Evolutionary conservation across 169 alveolate genomes (phyloP).

Genomic region (Cyclospora cayetanensis): DNA sequence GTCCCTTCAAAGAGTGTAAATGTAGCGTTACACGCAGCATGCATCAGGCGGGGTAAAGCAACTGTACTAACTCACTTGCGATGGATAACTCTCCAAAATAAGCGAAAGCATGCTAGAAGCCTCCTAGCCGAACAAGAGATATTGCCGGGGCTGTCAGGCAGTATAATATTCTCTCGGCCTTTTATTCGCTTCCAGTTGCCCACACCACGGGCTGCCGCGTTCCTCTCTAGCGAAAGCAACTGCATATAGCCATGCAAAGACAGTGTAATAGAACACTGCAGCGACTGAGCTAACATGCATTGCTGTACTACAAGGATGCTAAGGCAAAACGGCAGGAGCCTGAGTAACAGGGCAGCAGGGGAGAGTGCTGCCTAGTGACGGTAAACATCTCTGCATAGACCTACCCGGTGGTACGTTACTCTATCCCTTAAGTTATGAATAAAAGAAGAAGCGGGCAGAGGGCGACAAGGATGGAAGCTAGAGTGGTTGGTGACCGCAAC

Average conservation of each 20-base stretch:
- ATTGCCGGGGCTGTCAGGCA: background rate
- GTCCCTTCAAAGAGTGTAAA: no score
- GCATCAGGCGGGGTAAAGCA: no score
- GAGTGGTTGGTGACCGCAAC: background rate
- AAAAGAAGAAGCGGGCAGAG: background rate
- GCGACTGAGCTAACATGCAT: background rate
- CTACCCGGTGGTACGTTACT: background rate
- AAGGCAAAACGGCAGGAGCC: background rate
- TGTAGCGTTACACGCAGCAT: no score
- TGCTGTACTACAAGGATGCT: background rate
- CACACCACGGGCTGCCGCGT: background rate
- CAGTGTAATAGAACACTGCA: background rate
- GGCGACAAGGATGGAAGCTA: background rate
- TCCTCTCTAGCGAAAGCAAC: conserved; percentile 32
- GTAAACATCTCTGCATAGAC: no score
- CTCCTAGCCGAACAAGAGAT: background rate
- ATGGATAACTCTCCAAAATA: background rate
- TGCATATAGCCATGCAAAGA: background rate
- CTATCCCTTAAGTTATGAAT: background rate
- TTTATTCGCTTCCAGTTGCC: background rate
- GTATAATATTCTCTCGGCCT: background rate
- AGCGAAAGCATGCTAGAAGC: conserved; percentile 1
- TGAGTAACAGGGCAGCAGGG: background rate
- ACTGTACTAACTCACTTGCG: background rate
- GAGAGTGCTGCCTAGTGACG: no score